Percentiles rank a stretch among this genome's conserved stretches.
Evolutionary conservation across 2,329 filamentous ascomycete genomes (phyloP).

Genomic region (Trichophyton schoenleinii): DNA sequence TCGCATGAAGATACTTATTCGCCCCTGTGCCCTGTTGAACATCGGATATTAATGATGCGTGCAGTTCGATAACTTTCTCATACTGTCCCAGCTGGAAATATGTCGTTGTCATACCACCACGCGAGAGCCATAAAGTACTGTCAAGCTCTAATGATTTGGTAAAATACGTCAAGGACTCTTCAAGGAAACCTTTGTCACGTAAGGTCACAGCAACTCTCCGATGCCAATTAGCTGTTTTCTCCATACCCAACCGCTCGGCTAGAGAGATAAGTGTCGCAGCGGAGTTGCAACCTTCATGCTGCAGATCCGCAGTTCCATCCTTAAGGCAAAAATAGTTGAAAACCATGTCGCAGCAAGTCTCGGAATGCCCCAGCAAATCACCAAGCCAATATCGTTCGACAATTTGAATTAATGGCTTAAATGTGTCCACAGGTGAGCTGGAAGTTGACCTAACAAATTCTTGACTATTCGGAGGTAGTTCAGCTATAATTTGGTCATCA

Average conservation of each 20-base stretch:
- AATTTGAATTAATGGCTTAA: slow-evolving; percentile 5
- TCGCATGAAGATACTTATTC: neutral
- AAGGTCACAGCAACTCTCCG: slow-evolving; percentile 11
- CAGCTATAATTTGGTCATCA: neutral
- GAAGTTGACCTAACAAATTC: neutral
- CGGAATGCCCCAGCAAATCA: neutral
- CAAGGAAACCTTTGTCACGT: slow-evolving; percentile 9
- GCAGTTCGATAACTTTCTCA: slow-evolving; percentile 10
- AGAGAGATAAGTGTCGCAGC: slow-evolving; percentile 6
- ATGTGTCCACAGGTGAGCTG: neutral
- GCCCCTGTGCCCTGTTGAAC: neutral
- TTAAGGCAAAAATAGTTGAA: neutral
- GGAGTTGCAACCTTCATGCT: neutral
- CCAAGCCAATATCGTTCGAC: slow-evolving; percentile 7
- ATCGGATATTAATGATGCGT: slow-evolving; percentile 1
- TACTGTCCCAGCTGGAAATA: slow-evolving; percentile 9
- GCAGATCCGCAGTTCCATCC: neutral
- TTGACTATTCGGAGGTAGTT: neutral
- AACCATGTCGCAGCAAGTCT: neutral
- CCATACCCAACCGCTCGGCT: slow-evolving; percentile 11
- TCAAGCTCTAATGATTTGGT: slow-evolving; percentile 12
- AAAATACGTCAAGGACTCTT: slow-evolving; percentile 12
- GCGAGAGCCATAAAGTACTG: slow-evolving; percentile 6
- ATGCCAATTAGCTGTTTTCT: slow-evolving; percentile 13
- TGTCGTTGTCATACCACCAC: slow-evolving; percentile 8